Base-by-base conservation (phyloP, 2,329 filamentous ascomycete species). In the Hymenoscyphus salicellus region DNA sequence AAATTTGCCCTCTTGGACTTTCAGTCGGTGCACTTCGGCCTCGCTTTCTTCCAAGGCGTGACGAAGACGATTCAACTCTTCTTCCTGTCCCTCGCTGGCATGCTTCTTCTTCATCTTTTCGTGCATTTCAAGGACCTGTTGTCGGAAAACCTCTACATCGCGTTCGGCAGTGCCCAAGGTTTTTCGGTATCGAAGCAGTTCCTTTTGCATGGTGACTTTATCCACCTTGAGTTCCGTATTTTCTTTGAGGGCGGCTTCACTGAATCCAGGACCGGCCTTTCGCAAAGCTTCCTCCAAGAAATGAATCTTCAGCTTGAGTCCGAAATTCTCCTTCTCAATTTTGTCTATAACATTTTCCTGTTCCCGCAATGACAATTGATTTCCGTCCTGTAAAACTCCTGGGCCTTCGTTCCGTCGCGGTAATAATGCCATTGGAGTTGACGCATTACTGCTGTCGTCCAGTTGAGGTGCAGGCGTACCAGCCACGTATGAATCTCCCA, bases 261-360 rank as follows among this genome's bases (percentile, higher is more conserved):
- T 96, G 80, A 93, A 95, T 63, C 93, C 92, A 7, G 92, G 93
- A 0, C 94, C 94, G 62, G 90, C 87, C 76, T 96, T 97, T 61
- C 89, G 86, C 59, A 99, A 79, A 16, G 92, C 91, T 71, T 98
- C 92, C 76, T 99, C 93, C 63, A 99, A 84, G 76, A 96, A 99
- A 77, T 98, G 93, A 61, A 98, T 97, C 78, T 97, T 97, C 71
- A 98, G 84, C 78, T 98, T 98, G 62, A 99, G 83, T 28, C 92
- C 92, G 75, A 98, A 99, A 75, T 99, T 99, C 75, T 98, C 95
- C 80, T 99, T 99, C 75, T 97, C 93, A 72, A 99, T 94, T 74
- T 91, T 91, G 79, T 97, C 92, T 71, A 99, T 94, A 70, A 95
- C 90, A 71, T 92, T 93, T 78, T 98, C 95, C 77, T 99, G 95